Evolutionary conservation across 2,329 filamentous ascomycete species (phyloP), one percentile per base, ranked within the genome.

Genomic region (Incumbomyces delicatus): DNA sequence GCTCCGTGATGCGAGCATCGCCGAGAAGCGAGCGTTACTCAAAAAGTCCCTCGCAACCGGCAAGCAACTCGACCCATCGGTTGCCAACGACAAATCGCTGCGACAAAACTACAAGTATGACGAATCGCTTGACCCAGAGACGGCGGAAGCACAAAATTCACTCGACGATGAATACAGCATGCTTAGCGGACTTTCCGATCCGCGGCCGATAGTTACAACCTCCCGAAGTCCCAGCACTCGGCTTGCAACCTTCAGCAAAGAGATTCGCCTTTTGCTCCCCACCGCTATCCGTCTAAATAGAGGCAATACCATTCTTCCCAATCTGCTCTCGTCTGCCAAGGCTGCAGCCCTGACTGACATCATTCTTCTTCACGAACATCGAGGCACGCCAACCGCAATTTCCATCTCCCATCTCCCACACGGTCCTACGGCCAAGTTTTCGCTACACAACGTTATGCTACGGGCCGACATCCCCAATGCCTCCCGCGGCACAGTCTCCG

Each of bases 81-180:
- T 96, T 55, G 87, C 89, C 46, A 85, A 94, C 60, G 90, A 98
- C 68, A 87, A 87, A 65, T 63, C 76, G 27, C 69, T 98, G 46
- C 79, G 89, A 36, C 82, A 86, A 61, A 87, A 96, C 63, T 95
- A 85, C 69, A 88, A 89, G 61, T 98, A 90, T 63, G 92, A 98
- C 62, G 90, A 95, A 66, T 86, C 87, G 3, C 71, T 79, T 18
- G 75, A 87, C 48, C 78, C 83, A 43, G 87, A 94, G 60, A 88
- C 95, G 63, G 95, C 95, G 61, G 78, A 82, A 14, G 83, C 88
- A 50, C 74, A 94, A 75, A 83, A 62, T 27, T 89, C 90, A 31
- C 80, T 96, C 37, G 81, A 94, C 41, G 90, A 95, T 58, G 90
- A 96, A 68, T 96, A 95, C 64, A 80, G 84, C 18, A 81, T 89